Conservation (phyloP, 2,329 filamentous ascomycete genomes). For the Shiraia bambusicola region DNA sequence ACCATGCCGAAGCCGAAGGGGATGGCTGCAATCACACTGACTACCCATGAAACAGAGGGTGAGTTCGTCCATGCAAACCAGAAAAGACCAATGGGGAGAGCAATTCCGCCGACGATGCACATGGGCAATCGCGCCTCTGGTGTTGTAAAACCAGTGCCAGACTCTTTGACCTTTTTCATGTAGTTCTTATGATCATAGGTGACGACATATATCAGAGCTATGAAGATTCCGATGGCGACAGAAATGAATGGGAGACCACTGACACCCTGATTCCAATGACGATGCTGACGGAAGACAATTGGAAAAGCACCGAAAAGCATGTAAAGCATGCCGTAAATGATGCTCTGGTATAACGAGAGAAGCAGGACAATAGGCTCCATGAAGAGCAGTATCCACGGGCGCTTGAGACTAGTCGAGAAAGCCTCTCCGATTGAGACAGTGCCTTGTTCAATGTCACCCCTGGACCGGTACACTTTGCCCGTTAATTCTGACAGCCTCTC, state of each 20-base stretch:
- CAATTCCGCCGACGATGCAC: slow-evolving; percentile 62
- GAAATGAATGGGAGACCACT: slow-evolving; percentile 61
- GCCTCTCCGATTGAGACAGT: slow-evolving; percentile 50
- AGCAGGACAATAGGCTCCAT: slow-evolving; percentile 68
- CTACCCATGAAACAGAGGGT: slow-evolving; percentile 59
- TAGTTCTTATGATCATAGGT: slow-evolving; percentile 42
- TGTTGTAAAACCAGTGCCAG: slow-evolving; percentile 58
- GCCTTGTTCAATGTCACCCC: slow-evolving; percentile 46
- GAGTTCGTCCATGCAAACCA: slow-evolving; percentile 50
- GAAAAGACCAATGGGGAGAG: slow-evolving; percentile 56
- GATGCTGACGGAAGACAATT: slow-evolving; percentile 61
- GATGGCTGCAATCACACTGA: slow-evolving; percentile 52
- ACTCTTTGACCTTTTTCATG: slow-evolving; percentile 45
- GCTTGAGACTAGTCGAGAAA: slow-evolving; percentile 59
- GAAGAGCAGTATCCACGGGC: slow-evolving; percentile 71
- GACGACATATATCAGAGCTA: slow-evolving; percentile 56
- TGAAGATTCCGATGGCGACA: slow-evolving; percentile 66
- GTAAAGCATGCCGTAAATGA: slow-evolving; percentile 54
- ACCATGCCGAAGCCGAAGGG: slow-evolving; percentile 63
- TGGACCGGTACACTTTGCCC: slow-evolving; percentile 58
- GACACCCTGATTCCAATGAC: slow-evolving; percentile 42
- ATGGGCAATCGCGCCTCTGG: slow-evolving; percentile 67
- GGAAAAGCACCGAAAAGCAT: slow-evolving; percentile 54
- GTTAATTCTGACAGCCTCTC: slow-evolving; percentile 51
- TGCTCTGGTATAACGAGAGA: slow-evolving; percentile 62